Evolutionary conservation across 2,329 filamentous ascomycete genomes (phyloP).

Genomic region (Parastagonospora nodorum): DNA sequence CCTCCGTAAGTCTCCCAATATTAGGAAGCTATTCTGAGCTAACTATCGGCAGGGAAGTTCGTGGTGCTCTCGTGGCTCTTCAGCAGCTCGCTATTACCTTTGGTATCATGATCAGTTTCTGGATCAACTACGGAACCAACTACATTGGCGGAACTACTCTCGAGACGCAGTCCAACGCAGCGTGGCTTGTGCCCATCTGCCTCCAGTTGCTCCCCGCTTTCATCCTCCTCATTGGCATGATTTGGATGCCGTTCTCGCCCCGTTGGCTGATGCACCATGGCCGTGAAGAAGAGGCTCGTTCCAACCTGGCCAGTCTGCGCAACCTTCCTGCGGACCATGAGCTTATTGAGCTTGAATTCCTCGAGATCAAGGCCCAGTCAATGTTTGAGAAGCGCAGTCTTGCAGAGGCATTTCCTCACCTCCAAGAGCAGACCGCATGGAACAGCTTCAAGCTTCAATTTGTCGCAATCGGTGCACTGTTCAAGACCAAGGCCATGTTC

Average conservation of each 20-base stretch:
- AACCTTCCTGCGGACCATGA: constrained; percentile 66
- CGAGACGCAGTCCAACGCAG: constrained; percentile 63
- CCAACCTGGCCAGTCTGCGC: constrained; percentile 67
- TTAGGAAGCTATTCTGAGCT: constrained; percentile 25
- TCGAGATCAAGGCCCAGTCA: constrained; percentile 82
- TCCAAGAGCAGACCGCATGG: constrained; percentile 62
- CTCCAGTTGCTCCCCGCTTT: constrained; percentile 72
- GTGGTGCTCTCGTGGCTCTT: constrained; percentile 67
- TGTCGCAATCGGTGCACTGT: constrained; percentile 68
- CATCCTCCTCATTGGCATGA: constrained; percentile 70
- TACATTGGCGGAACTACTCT: constrained; percentile 62
- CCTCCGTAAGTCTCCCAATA: constrained; percentile 54
- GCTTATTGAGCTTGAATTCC: constrained; percentile 73
- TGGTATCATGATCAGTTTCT: constrained; percentile 45
- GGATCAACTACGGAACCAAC: constrained; percentile 49
- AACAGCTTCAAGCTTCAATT: constrained; percentile 66
- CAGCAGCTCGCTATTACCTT: constrained; percentile 66
- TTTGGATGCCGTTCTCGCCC: constrained; percentile 80
- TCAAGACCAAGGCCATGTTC: constrained; percentile 69
- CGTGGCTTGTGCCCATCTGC: constrained; percentile 75
- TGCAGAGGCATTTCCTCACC: constrained; percentile 68
- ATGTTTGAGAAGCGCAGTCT: constrained; percentile 75
- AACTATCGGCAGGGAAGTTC: constrained; percentile 59
- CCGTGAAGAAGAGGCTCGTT: constrained; percentile 70
- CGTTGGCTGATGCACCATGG: constrained; percentile 75